phyloP scores from a whole-genome alignment of 139 green algal genomes.

The Tetradesmus lagerheimii region DNA sequence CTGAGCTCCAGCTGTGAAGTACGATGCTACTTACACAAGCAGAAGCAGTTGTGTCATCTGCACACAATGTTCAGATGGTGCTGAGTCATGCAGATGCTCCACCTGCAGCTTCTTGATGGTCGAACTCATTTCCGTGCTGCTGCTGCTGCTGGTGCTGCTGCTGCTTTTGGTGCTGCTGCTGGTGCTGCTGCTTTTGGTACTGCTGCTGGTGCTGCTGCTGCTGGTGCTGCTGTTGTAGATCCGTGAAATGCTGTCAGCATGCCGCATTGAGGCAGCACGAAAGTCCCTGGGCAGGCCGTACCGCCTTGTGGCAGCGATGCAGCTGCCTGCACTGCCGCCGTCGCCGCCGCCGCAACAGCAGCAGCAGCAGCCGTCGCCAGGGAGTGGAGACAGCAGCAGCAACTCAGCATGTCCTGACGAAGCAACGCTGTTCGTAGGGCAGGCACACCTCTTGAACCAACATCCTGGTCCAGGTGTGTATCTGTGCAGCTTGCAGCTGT shows the following conservation, averaged over 20 bases:
- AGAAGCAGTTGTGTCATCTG: too few species aligned
- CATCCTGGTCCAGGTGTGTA: constrained; percentile 54
- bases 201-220: constrained; percentile 4
- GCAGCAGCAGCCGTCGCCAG: constrained; percentile 6
- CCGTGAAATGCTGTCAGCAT: constrained; percentile 57
- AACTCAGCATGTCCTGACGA: background rate
- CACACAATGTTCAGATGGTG: too few species aligned
- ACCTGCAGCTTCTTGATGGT: too few species aligned
- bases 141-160: background rate
- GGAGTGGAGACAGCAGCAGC: background rate
- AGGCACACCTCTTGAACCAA: constrained; percentile 48
- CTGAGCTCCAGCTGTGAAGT: too few species aligned
- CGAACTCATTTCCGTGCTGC: background rate
- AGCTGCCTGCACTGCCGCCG: constrained; percentile 4
- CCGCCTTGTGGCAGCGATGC: constrained; percentile 50
- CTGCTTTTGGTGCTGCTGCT: background rate
- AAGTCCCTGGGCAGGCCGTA: constrained; percentile 60
- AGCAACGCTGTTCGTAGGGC: background rate
- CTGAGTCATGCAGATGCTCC: too few species aligned
- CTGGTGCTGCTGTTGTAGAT: constrained; percentile 48
- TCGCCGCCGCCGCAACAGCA: constrained; percentile 2
- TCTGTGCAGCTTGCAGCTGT: constrained; percentile 37
- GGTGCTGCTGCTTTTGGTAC: constrained; percentile 1
- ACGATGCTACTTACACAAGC: too few species aligned
- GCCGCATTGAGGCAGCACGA: constrained; percentile 58